phyloP scores from a whole-genome alignment of 2,329 filamentous ascomycete genomes.

The Microdochium trichocladiopsis region DNA sequence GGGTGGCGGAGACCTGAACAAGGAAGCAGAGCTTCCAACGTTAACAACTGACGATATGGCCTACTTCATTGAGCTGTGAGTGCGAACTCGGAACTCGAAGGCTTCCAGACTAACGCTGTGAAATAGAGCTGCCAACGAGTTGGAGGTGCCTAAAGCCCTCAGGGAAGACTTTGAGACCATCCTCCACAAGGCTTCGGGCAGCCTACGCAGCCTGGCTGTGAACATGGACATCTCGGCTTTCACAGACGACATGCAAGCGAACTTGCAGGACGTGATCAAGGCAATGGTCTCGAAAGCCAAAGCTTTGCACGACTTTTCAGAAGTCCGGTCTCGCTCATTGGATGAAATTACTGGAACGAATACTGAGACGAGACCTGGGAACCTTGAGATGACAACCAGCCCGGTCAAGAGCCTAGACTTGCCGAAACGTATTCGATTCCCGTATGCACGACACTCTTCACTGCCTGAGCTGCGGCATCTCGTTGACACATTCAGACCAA shows the following conservation, averaged over 20 bases:
- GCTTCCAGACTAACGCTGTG: not conserved
- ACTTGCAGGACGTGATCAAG: not conserved
- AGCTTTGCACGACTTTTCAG: not conserved
- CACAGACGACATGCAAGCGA: not conserved
- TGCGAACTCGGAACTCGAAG: not conserved
- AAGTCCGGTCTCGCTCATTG: not conserved
- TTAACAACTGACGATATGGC: constrained; percentile 46
- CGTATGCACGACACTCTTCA: constrained; percentile 86
- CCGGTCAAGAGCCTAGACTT: not conserved
- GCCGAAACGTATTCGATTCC: constrained; percentile 48
- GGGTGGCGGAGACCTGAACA: constrained; percentile 67
- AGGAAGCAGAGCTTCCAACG: constrained; percentile 58
- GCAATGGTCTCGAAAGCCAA: not conserved
- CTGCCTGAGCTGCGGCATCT: constrained; percentile 72
- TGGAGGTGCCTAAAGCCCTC: constrained; percentile 2
- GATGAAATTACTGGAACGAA: not conserved
- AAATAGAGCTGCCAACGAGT: constrained; percentile 2
- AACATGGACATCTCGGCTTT: not conserved
- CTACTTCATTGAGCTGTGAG: constrained; percentile 33
- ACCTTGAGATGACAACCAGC: no score
- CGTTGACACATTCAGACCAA: constrained; percentile 60
- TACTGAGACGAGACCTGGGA: no score
- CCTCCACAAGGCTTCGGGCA: not conserved
- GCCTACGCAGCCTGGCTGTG: not conserved
- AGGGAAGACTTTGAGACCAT: not conserved